Base-by-base conservation (phyloP, 176 grass and related monocot species). In the Eleusine indica region DNA sequence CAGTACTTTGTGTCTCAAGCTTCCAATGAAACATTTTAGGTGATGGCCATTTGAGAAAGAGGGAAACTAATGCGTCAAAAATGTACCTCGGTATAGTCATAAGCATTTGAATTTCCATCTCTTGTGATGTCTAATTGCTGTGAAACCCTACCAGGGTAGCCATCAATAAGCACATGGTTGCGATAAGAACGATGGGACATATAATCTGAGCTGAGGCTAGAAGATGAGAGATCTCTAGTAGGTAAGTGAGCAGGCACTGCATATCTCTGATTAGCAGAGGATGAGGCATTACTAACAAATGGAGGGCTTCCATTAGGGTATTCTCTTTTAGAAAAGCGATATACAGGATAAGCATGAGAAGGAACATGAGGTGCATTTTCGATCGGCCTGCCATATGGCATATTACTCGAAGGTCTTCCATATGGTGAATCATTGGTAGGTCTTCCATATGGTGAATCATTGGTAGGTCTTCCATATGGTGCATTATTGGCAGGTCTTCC, bases 61-160 rank as follows among this genome's bases (percentile, higher is more conserved):
- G 83, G 64, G 43, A 80, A 75, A 74, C 80, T 78, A 80, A 75
- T 22, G 11, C 56, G 43, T 71, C 78, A 86, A 87, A 77, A 63
- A 74, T 82, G 68, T 92, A 94, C 90, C 93, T 92, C 88, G 2
- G 75, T 85, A 85, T 81, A 83, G 73, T 90, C 87, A 83, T 94
- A 92, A 85, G 77, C 82, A 69, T 87, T 81, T 81, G 89, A 87
- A 83, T 89, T 89, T 52, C 85, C 87, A 81, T 73, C 74, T 90
- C 87, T 82, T 71, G 85, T 72, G 79, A 92, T 32, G 67, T 82
- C 82, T 88, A 91, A 84, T 69, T 85, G 86, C 54, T 84, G 64
- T 70, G 71, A 54, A 49, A 37, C 80, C 78, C 80, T 89, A 89
- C 80, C 87, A 80, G 71, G 77, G 43, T 83, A 88, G 77, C 78